Evolutionary conservation across 768 basidiomycete genomes (phyloP), one percentile per base, ranked within the genome.

Genomic region (Hericium coralloides): DNA sequence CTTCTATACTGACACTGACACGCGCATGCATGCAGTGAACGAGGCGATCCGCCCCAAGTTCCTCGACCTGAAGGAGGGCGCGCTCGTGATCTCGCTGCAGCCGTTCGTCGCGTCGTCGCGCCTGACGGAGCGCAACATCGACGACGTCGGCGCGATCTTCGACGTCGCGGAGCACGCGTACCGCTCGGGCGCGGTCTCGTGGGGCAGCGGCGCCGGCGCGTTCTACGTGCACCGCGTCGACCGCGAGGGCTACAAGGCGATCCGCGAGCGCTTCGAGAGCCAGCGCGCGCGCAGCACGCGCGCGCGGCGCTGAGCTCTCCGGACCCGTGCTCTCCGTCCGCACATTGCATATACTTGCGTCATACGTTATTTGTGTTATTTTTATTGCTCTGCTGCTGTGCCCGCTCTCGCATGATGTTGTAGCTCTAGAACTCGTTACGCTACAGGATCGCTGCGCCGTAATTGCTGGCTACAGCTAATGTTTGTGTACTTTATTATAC

Each of bases 31-130:
- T n/a, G n/a, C 57, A 92, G 89, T 98, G 59, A 98, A 98, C 69
- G 90, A 92, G 65, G 82, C 85, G 1, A 73, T 99, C 15, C 79
- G 89, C 48, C 85, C 89, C 26, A 88, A 92, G 65, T 98, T 98
- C 71, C 75, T 99, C 55, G 97, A 99, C 66, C 74, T 98, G 58
- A 97, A 93, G 66, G 92, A 95, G 58, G 91, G 92, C 18, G 92
- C 94, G 0, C 85, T 85, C 50, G 89, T 99, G 49, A 81, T 98
- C 38, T 93, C 91, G 18, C 73, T 99, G 17, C 83, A 87, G 58
- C 92, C 93, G 1, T 97, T 92, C 60, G 85, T 94, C 56, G 80
- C 85, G 43, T 17, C n/a, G n/a, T 23, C 49, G 45, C 82, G 89
- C 38, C 75, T 97, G 57, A 92, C 89, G 0, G 86, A 92, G 63